A percentile compares a stretch with the other conserved stretches of the same genome.
Conservation (phyloP, 306 rosid species). For the Abrus pulchellus region DNA sequence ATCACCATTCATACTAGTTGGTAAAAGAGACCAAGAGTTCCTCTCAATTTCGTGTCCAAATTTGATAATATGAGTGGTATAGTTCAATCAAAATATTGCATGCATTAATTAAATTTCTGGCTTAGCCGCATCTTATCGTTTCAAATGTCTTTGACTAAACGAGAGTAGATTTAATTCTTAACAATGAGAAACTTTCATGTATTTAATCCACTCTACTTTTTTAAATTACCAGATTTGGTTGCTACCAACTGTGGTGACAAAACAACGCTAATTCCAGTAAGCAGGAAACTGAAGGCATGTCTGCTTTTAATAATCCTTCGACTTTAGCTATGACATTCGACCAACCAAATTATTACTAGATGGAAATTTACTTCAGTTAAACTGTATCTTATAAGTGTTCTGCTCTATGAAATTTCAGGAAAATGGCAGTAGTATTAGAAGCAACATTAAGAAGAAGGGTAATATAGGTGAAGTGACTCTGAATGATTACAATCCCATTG, state of each 20-base stretch:
- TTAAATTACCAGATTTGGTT: constrained; percentile 49
- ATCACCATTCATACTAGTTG: background rate
- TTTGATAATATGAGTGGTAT: constrained; percentile 4
- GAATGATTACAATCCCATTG: constrained; percentile 71
- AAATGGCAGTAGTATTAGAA: constrained; percentile 20
- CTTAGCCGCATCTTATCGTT: constrained; percentile 3
- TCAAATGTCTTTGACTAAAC: background rate
- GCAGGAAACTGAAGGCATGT: constrained; percentile 78
- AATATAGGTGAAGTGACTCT: constrained; percentile 44
- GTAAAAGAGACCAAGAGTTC: background rate
- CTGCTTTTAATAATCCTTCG: constrained; percentile 24
- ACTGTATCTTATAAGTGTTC: constrained; percentile 25
- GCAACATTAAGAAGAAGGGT: constrained; percentile 4
- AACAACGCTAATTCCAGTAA: constrained; percentile 27
- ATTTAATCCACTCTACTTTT: background rate
- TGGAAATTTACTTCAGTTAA: background rate
- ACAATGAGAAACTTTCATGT: background rate
- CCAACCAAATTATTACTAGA: background rate
- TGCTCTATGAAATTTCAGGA: constrained; percentile 58
- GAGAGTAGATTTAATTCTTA: constrained; percentile 1
- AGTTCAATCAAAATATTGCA: constrained; percentile 28
- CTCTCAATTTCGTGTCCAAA: constrained; percentile 14
- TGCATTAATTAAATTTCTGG: background rate
- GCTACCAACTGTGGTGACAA: constrained; percentile 47
- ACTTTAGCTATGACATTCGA: background rate